Evolutionary conservation across 2,329 filamentous ascomycete species (phyloP), one percentile per base, ranked within the genome.

Genomic region (Trichoderma citrinoviride): DNA sequence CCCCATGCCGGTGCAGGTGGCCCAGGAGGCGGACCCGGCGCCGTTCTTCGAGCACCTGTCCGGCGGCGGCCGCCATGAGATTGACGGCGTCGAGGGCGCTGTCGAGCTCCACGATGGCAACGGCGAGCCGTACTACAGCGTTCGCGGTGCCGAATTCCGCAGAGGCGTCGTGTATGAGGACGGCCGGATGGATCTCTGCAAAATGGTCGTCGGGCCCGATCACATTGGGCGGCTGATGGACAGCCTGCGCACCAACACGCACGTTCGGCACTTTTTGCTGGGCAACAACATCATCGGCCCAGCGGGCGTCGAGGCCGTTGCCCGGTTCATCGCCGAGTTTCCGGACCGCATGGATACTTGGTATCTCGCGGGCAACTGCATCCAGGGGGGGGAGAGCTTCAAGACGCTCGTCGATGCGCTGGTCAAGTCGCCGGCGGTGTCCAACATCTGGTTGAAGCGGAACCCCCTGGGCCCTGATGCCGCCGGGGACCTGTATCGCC

Each of bases 281-380:
- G 82, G 82, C 8, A 84, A 85, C 71, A 85, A 84, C 63, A 81
- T 83, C 68, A 82, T 85, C 67, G 82, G 82, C 5, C 79, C 80
- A 0, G 73, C 76, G 37, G 83, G 82, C 15, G 82, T 80, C 3
- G 71, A 73, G 44, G 78, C 77, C 44, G 81, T 83, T 63, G 76
- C 80, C 33, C 70, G 74, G 8, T 85, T 84, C 70, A 73, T 83
- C 53, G 67, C 74, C 14, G 77, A 80, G 21, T 73, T 77, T 53
- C 82, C 82, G 3, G 71, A 78, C 40, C 76, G 79, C 5, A 83
- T 85, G 70, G 77, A 83, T 61, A 85, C 82, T 37, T 85, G 82
- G 82, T 85, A 85, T 68, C 75, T 85, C 37, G 82, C 82, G 5
- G 83, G 83, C 5, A 84, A 84, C 68, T 83, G 81, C 71, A 83